Conservation (phyloP, 805 yeast species). For the Grigorovia jiainica region DNA sequence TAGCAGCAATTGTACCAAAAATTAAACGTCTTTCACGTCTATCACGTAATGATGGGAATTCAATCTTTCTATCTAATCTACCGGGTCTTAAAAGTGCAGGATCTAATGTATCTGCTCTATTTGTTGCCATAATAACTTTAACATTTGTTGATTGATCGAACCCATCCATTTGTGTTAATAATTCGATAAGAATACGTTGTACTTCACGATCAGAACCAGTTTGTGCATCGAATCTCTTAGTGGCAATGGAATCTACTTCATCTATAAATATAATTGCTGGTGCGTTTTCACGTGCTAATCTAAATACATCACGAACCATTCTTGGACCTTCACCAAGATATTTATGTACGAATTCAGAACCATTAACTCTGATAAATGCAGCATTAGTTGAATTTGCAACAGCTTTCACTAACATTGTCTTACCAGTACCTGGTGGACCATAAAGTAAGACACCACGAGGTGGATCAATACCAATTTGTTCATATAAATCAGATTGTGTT, state of each 20-base stretch:
- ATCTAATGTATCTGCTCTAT: constrained; percentile 97
- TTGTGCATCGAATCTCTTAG: constrained; percentile 98
- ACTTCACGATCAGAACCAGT: constrained; percentile 99
- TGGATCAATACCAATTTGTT: constrained; percentile 97
- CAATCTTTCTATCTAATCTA: constrained; percentile 94
- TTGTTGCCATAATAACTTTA: constrained; percentile 98
- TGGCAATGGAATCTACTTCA: constrained; percentile 98
- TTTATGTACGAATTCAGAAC: constrained; percentile 97
- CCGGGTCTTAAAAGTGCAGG: constrained; percentile 98
- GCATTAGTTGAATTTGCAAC: constrained; percentile 97
- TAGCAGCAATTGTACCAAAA: constrained; percentile 90
- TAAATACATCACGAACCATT: constrained; percentile 97
- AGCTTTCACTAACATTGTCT: constrained; percentile 97
- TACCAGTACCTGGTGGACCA: constrained; percentile 99
- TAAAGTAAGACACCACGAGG: constrained; percentile 95
- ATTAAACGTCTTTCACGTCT: constrained; percentile 96
- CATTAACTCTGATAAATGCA: constrained; percentile 90
- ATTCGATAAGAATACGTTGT: constrained; percentile 91
- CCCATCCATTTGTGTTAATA: constrained; percentile 98
- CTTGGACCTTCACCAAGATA: constrained; percentile 99
- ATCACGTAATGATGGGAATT: constrained; percentile 91
- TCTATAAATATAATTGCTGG: constrained; percentile 96
- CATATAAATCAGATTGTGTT: constrained; percentile 89
- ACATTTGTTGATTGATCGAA: constrained; percentile 93
- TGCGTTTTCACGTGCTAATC: constrained; percentile 93